Evolutionary conservation across 495 filamentous ascomycete genomes (phyloP).

Genomic region (Aspergillus incahuasiensis): DNA sequence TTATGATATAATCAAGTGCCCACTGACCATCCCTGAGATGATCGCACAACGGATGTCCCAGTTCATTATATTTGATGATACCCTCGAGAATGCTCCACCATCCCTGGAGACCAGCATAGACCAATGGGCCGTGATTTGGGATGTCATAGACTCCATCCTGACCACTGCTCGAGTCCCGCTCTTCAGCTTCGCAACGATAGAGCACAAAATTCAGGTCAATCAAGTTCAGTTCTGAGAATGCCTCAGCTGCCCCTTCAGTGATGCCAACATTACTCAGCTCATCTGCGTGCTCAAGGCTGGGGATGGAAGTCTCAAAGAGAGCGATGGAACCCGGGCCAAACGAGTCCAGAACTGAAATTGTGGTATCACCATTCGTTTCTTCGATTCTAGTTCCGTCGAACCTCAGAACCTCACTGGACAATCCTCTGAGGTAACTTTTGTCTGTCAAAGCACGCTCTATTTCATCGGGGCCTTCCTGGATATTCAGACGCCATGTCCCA

Average conservation of each 20-base stretch:
- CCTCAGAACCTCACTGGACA: constrained; percentile 73
- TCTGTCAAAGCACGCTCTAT: constrained; percentile 62
- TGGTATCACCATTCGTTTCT: constrained; percentile 61
- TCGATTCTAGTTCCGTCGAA: constrained; percentile 68
- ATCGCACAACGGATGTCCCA: constrained; percentile 89
- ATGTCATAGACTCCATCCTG: constrained; percentile 84
- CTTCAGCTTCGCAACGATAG: constrained; percentile 90
- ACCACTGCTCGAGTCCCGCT: constrained; percentile 72
- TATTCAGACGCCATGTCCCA: constrained; percentile 85
- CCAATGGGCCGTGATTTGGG: constrained; percentile 73
- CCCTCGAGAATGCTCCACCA: constrained; percentile 94
- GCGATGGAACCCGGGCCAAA: constrained; percentile 93
- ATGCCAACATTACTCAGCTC: constrained; percentile 74
- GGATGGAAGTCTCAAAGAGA: constrained; percentile 93
- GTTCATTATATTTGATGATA: constrained; percentile 82
- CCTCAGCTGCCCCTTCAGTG: constrained; percentile 72
- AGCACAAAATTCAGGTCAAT: constrained; percentile 88
- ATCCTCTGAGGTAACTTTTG: constrained; percentile 64
- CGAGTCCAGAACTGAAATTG: constrained; percentile 70
- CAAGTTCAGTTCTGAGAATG: constrained; percentile 67
- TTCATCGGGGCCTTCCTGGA: constrained; percentile 63
- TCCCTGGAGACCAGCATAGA: constrained; percentile 95
- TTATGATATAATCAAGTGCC: constrained; percentile 86
- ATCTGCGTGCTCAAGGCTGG: constrained; percentile 68
- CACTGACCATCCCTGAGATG: constrained; percentile 89